These are phyloP conservation scores for Sphenostylis stenocarpa DNA, from an alignment of 306 rosid genomes.

Conservation along the genomic window DNA sequence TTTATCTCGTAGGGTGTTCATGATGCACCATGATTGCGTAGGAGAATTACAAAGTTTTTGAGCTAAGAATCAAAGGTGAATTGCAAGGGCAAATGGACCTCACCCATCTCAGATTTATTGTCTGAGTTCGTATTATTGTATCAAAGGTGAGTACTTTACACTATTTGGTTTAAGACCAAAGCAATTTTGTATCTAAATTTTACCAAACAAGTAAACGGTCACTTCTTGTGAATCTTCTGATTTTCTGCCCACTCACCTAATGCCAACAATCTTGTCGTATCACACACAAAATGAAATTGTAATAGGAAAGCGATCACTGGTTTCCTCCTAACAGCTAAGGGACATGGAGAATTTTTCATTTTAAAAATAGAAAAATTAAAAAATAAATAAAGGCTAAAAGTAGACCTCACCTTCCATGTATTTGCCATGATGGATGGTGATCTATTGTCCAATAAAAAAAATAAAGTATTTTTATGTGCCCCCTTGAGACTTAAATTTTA, in stretches of 20 bases:
- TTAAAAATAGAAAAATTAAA: not conserved
- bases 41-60: not conserved
- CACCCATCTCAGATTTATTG: not conserved
- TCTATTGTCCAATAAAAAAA: not conserved
- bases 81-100: too few relatives aligned
- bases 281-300: conserved; percentile 29
- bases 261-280: conserved; percentile 29
- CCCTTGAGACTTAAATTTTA: not conserved
- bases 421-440: not conserved
- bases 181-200: not conserved
- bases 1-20: not conserved
- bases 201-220: conserved; percentile 7
- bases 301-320: conserved; percentile 18
- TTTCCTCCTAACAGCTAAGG: conserved; percentile 28
- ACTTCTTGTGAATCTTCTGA: conserved; percentile 33
- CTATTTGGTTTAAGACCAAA: not conserved
- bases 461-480: not conserved
- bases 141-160: not conserved
- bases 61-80: not conserved
- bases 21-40: not conserved
- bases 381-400: not conserved
- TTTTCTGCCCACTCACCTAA: conserved; percentile 30
- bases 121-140: too few relatives aligned
- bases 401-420: not conserved
- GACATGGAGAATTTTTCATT: not conserved